These are phyloP conservation scores for Diplodia intermedia DNA, from an alignment of 2,329 filamentous ascomycete genomes.

Conservation along the genomic window DNA sequence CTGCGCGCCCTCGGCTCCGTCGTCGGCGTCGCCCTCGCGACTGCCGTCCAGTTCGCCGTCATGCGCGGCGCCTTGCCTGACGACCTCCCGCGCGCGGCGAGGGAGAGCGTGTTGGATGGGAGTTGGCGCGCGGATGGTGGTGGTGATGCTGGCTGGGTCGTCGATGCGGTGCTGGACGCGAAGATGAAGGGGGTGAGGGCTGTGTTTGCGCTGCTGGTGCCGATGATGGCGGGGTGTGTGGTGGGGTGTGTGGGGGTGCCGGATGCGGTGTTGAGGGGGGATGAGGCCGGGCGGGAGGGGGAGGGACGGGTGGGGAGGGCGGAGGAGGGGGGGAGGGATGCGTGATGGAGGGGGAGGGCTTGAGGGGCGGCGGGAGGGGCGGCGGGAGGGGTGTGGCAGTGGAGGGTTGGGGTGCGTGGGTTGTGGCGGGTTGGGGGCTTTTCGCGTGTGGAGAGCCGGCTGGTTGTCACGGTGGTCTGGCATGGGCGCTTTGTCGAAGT, in stretches of 20 bases:
- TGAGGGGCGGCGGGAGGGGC: too few species aligned
- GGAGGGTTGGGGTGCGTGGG: too few species aligned
- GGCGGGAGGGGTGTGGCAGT: too few species aligned
- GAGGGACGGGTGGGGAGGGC: neutral
- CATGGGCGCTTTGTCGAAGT: neutral
- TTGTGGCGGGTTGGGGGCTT: too few species aligned
- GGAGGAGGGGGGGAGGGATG: neutral
- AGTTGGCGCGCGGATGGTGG: conserved; percentile 33
- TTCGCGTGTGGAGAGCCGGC: too few species aligned
- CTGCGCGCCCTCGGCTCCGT: conserved; percentile 40
- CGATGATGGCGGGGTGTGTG: conserved; percentile 40
- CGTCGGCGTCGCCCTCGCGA: conserved; percentile 36
- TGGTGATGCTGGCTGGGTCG: neutral
- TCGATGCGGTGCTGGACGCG: conserved; percentile 36
- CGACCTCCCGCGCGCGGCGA: conserved; percentile 23
- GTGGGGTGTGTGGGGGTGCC: neutral
- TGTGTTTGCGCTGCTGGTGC: conserved; percentile 38
- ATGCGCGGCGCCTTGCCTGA: conserved; percentile 15
- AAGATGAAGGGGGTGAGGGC: conserved; percentile 38
- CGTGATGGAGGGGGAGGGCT: neutral
- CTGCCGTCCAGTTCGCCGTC: conserved; percentile 33
- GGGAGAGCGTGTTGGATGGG: conserved; percentile 35
- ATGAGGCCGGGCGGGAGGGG: neutral
- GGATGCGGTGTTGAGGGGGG: neutral
- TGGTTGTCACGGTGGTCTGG: neutral